A percentile compares a stretch with the other conserved stretches of the same genome.
These are phyloP conservation scores for Sideroxylon spinosum DNA, from an alignment of 179 eudicot species.

Conservation along the genomic window DNA sequence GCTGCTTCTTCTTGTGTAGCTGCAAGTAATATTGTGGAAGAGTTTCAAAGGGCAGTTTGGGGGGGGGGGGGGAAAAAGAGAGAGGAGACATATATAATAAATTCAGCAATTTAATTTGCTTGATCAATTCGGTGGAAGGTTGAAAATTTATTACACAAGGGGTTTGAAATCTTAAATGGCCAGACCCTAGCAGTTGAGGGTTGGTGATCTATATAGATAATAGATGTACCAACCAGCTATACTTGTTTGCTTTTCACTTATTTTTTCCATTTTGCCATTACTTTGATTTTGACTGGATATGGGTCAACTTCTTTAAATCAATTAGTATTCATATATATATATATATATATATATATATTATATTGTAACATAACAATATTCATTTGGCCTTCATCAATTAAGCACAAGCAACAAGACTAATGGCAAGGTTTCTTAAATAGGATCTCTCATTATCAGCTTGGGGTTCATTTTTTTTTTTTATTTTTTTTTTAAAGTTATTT, in stretches of 20 bases:
- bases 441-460: background rate
- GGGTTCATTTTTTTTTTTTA: background rate
- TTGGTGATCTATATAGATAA: slow-evolving; percentile 34
- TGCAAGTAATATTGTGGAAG: slow-evolving; percentile 22
- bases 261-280: background rate
- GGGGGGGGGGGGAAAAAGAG: slow-evolving; percentile 9
- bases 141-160: slow-evolving; percentile 8
- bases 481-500: background rate
- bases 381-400: slow-evolving; percentile 2
- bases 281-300: background rate
- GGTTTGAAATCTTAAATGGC: slow-evolving; percentile 20
- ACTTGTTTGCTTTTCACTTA: slow-evolving; percentile 2
- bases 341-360: too few species aligned
- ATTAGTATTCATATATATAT: background rate
- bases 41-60: slow-evolving; percentile 14
- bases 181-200: slow-evolving; percentile 38
- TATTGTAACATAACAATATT: slow-evolving; percentile 8
- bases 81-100: background rate
- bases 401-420: background rate
- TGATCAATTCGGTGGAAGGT: slow-evolving; percentile 36
- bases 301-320: background rate
- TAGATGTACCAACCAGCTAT: slow-evolving; percentile 17
- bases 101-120: slow-evolving; percentile 26
- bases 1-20: slow-evolving; percentile 96
- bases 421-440: background rate